Base-by-base conservation (phyloP, 1,284 basidiomycete species). In the Cutaneotrichosporon cavernicola region DNA sequence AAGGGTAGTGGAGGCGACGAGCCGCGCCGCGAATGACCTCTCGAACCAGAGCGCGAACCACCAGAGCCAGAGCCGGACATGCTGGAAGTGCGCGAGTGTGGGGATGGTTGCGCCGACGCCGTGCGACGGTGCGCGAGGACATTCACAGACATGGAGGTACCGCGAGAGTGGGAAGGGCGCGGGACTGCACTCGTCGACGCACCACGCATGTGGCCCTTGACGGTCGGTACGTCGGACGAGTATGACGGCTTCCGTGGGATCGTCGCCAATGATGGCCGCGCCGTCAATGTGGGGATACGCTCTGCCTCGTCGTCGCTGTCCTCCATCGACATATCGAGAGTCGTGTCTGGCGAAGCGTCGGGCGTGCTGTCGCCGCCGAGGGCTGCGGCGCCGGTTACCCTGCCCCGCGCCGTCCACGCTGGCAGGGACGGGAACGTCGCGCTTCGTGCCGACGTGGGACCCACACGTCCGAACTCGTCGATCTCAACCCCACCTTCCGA, bases 391-490 rank as follows among this genome's bases (percentile, higher is more conserved):
- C 18, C 11, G 8, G 9, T 47, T 5, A 22, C 47, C 11, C 47
- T 26, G 32, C 14, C 47, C 32, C 38, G 46, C 26, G 58, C 47
- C 18, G 13, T 47, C 21, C 50, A 47, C 3, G 38, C 21, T 32
- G 43, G 9, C n/a, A 18, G 40, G 18, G 43, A 22, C 11, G 56
- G 46, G 30, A 31, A 58, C 26, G 56, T 14, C 43, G 46, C 46
- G 11, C 43, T 58, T 18, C n/a, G 43, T 18, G 46, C 43, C 13
- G 30, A 34, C 2, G 58, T 58, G 2, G 30, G 59, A 2, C 57
- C 40, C 55, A 65, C 40, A 4, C 58, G 56, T 1, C 66, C 66
- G 46, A 67, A 67, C 63, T 61, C 60, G 52, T 56, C 60, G 16
- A 56, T 31, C 40, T 61, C 60, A 26, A 53, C 51, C 31, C 18